These are phyloP conservation scores for Sclerotinia borealis DNA, from an alignment of 2,329 filamentous ascomycete species.

Conservation along the genomic window DNA sequence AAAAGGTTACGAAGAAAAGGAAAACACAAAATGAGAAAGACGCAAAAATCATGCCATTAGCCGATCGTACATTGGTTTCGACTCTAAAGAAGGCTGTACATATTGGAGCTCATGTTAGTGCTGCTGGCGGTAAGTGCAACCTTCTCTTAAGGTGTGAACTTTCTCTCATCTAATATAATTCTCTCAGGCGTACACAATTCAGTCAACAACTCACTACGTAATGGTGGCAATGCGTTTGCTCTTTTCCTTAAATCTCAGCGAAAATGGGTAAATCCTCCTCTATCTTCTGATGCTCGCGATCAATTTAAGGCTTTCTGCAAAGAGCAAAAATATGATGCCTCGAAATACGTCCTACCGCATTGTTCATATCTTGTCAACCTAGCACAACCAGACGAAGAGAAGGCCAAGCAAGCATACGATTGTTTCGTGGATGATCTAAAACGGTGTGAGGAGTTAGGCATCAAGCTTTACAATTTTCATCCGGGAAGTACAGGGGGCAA, in stretches of 20 bases:
- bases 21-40: slow-evolving; percentile 53
- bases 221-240: slow-evolving; percentile 89
- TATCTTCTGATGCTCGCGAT: slow-evolving; percentile 60
- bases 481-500: slow-evolving; percentile 75
- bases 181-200: slow-evolving; percentile 77
- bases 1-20: slow-evolving; percentile 36
- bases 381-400: slow-evolving; percentile 72
- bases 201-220: slow-evolving; percentile 67
- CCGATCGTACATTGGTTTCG: slow-evolving; percentile 55
- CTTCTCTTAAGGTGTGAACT: slow-evolving; percentile 12
- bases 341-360: slow-evolving; percentile 76
- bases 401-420: slow-evolving; percentile 78
- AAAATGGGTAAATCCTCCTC: slow-evolving; percentile 82
- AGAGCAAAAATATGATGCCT: slow-evolving; percentile 64
- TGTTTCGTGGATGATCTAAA: slow-evolving; percentile 83
- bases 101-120: slow-evolving; percentile 88
- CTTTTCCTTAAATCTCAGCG: slow-evolving; percentile 94
- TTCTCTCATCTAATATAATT: slow-evolving; percentile 9
- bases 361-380: slow-evolving; percentile 96
- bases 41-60: slow-evolving; percentile 56
- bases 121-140: slow-evolving; percentile 63
- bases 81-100: slow-evolving; percentile 67
- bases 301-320: slow-evolving; percentile 65
- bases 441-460: slow-evolving; percentile 79
- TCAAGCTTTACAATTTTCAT: slow-evolving; percentile 96